A percentile compares a stretch with the other conserved stretches of the same genome.
Conservation (phyloP, 805 yeast genomes). For the Starmerella kuoi region DNA sequence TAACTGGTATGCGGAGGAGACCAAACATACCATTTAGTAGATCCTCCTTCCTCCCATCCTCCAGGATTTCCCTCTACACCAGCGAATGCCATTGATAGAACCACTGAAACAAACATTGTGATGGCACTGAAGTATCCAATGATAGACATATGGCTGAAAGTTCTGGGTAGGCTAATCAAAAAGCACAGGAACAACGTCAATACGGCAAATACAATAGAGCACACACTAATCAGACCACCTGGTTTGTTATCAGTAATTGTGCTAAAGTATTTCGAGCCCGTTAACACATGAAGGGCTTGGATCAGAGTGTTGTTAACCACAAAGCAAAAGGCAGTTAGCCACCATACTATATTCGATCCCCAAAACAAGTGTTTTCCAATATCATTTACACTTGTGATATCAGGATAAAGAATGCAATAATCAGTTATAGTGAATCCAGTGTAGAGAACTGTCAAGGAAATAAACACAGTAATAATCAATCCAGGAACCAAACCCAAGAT, state of each 20-base stretch:
- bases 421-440: constrained; percentile 46
- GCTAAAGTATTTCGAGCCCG: constrained; percentile 49
- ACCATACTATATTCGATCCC: constrained; percentile 42
- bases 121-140: constrained; percentile 43
- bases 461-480: constrained; percentile 40
- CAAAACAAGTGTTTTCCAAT: constrained; percentile 48
- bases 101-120: constrained; percentile 47
- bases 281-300: constrained; percentile 47
- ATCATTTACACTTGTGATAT: constrained; percentile 42
- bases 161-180: constrained; percentile 43
- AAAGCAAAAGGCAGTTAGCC: constrained; percentile 44
- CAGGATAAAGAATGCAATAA: constrained; percentile 43
- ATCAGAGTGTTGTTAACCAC: constrained; percentile 44
- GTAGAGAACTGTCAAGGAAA: constrained; percentile 40
- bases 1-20: constrained; percentile 43
- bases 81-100: constrained; percentile 42
- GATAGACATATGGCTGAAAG: constrained; percentile 40
- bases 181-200: constrained; percentile 40
- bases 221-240: constrained; percentile 27
- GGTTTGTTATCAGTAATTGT: constrained; percentile 36
- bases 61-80: constrained; percentile 42
- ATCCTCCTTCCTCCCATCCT: constrained; percentile 30
- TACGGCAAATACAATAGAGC: constrained; percentile 43
- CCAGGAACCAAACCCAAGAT: constrained; percentile 50
- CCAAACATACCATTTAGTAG: constrained; percentile 38